A percentile compares a stretch with the other conserved stretches of the same genome.
phyloP scores from a whole-genome alignment of 2,329 filamentous ascomycete genomes.

The Amauroascus verrucosus region DNA sequence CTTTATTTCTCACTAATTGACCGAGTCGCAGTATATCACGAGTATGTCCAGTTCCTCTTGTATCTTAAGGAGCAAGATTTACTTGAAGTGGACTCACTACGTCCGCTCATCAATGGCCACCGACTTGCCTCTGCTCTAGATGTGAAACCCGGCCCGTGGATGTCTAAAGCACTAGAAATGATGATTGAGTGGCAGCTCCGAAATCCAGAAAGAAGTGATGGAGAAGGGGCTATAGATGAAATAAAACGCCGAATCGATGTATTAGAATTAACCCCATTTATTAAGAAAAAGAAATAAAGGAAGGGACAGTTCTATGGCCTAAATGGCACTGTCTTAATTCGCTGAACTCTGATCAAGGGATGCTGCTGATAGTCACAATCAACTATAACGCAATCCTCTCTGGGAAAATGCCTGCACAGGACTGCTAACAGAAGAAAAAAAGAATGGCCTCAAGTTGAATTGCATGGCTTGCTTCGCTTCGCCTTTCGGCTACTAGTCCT shows the following conservation, averaged over 20 bases:
- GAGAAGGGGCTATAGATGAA: slow-evolving; percentile 49
- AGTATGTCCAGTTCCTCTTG: slow-evolving; percentile 45
- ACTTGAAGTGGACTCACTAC: slow-evolving; percentile 44
- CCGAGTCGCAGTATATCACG: slow-evolving; percentile 32
- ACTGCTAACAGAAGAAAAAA: too few species aligned
- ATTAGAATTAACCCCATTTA: slow-evolving; percentile 29
- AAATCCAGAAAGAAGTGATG: slow-evolving; percentile 57
- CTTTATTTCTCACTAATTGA: neutral
- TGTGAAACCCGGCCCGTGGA: slow-evolving; percentile 66
- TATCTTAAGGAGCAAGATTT: slow-evolving; percentile 44
- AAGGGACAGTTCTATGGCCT: neutral
- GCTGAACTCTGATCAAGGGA: too few species aligned
- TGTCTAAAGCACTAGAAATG: slow-evolving; percentile 65
- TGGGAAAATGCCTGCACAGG: too few species aligned
- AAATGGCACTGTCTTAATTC: too few species aligned
- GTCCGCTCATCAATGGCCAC: slow-evolving; percentile 62
- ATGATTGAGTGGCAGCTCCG: slow-evolving; percentile 83
- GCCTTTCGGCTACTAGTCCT: too few species aligned
- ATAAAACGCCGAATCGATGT: slow-evolving; percentile 45
- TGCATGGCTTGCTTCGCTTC: too few species aligned
- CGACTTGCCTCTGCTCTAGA: slow-evolving; percentile 57
- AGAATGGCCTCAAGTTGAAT: too few species aligned
- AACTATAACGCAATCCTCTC: too few species aligned
- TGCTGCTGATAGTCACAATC: too few species aligned
- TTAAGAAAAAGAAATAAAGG: neutral